Percentiles rank a stretch among this genome's conserved stretches.
Conservation (phyloP, 2,329 filamentous ascomycete species). For the Colletotrichum acutatum region DNA sequence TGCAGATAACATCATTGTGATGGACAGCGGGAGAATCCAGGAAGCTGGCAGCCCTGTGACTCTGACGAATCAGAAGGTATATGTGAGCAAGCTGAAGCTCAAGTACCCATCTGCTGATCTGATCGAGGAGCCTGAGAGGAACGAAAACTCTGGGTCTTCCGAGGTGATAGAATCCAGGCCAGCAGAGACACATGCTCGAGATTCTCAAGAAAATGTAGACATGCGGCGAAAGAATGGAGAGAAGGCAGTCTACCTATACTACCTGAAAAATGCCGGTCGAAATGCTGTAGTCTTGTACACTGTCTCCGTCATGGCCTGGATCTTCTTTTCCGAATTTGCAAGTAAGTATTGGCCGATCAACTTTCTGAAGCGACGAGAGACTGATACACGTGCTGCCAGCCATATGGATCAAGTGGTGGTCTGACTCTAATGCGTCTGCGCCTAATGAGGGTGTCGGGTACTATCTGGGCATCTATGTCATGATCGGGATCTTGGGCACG, state of each 20-base stretch:
- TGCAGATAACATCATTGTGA: conserved; percentile 1
- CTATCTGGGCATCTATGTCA: conserved; percentile 19
- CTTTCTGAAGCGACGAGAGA: too few species aligned
- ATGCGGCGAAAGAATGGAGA: conserved; percentile 25
- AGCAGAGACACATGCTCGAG: background rate
- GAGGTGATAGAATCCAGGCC: background rate
- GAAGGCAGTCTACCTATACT: conserved; percentile 22
- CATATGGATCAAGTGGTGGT: conserved; percentile 33
- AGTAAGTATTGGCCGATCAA: conserved; percentile 2
- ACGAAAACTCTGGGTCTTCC: background rate
- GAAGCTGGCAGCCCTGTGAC: background rate
- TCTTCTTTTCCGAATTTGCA: conserved; percentile 28
- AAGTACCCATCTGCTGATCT: too few species aligned
- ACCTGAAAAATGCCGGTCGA: conserved; percentile 15
- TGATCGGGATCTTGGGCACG: conserved; percentile 11
- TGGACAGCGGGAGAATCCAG: conserved; percentile 1
- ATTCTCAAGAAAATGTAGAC: background rate
- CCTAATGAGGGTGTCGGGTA: conserved; percentile 3
- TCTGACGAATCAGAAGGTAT: background rate
- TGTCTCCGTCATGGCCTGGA: background rate
- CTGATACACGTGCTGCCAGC: background rate
- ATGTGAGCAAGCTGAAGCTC: background rate
- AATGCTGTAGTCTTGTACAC: conserved; percentile 9
- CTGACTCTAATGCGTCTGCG: background rate
- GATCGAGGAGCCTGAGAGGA: background rate